A percentile compares a stretch with the other conserved stretches of the same genome.
These are phyloP conservation scores for Chalciporus pseudorubinellus DNA, from an alignment of 768 basidiomycete species.

Conservation along the genomic window DNA sequence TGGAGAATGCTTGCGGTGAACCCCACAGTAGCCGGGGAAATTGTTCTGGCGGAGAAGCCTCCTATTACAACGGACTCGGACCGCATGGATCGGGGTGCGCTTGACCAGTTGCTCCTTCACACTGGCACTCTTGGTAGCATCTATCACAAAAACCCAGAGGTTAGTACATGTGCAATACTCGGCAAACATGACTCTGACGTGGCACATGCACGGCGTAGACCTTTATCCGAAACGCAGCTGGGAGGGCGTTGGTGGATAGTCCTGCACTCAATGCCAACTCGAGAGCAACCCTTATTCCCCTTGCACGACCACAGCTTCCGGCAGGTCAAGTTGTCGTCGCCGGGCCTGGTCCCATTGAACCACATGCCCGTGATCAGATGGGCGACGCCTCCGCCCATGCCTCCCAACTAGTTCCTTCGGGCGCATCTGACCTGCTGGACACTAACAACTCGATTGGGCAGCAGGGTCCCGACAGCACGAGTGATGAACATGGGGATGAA, in stretches of 20 bases:
- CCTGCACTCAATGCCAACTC: conserved; percentile 87
- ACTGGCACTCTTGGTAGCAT: conserved; percentile 94
- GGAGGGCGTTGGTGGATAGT: conserved; percentile 80
- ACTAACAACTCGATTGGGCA: conserved; percentile 7
- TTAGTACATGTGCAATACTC: conserved; percentile 28
- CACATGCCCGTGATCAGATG: conserved; percentile 26
- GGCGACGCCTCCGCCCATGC: conserved; percentile 23
- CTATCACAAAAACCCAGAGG: conserved; percentile 97
- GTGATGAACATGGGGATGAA: conserved; percentile 23
- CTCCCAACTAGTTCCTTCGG: conserved; percentile 32
- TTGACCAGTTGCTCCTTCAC: conserved; percentile 92
- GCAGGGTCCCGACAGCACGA: conserved; percentile 3
- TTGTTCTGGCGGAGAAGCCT: conserved; percentile 92
- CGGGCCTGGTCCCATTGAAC: conserved; percentile 50
- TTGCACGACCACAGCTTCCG: conserved; percentile 52
- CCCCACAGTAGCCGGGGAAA: conserved; percentile 81
- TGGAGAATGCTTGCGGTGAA: conserved; percentile 97
- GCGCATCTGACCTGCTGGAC: conserved; percentile 19
- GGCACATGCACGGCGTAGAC: conserved; percentile 50
- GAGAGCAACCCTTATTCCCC: conserved; percentile 63
- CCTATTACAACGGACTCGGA: conserved; percentile 98
- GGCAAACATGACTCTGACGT: conserved; percentile 11
- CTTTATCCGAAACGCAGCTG: conserved; percentile 87
- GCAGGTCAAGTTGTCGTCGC: conserved; percentile 44
- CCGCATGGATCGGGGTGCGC: conserved; percentile 92